phyloP scores from a whole-genome alignment of 1,284 basidiomycete species.

The Chalciporus sp. region DNA sequence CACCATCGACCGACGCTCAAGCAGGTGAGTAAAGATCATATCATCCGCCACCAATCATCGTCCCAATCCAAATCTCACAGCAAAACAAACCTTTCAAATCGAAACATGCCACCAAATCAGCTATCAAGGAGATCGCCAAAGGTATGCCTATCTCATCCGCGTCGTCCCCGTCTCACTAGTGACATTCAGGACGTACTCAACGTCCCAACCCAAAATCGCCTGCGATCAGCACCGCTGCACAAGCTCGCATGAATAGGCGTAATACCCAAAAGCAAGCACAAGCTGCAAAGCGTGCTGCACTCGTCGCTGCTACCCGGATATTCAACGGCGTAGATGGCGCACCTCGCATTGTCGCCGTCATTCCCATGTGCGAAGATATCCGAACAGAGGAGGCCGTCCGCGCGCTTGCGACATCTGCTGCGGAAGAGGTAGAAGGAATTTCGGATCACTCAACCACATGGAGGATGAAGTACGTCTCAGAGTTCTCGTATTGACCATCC shows the following conservation, averaged over 20 bases:
- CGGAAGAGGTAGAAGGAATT: slow-evolving; percentile 46
- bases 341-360: slow-evolving; percentile 78
- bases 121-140: slow-evolving; percentile 81
- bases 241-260: slow-evolving; percentile 68
- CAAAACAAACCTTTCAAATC: slow-evolving; percentile 91
- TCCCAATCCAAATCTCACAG: slow-evolving; percentile 40
- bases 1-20: slow-evolving; percentile 85
- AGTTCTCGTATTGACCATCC: background rate
- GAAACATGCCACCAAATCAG: slow-evolving; percentile 83
- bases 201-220: slow-evolving; percentile 57
- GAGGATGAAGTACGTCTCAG: slow-evolving; percentile 60
- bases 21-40: slow-evolving; percentile 53
- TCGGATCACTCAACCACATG: slow-evolving; percentile 43
- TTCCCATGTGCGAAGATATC: slow-evolving; percentile 78
- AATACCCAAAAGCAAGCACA: slow-evolving; percentile 83
- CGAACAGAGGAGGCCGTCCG: slow-evolving; percentile 51
- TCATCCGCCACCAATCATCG: background rate
- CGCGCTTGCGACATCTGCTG: slow-evolving; percentile 68
- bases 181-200: slow-evolving; percentile 52
- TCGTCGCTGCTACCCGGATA: slow-evolving; percentile 72
- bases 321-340: slow-evolving; percentile 80
- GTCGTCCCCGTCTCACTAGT: background rate
- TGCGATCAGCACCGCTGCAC: slow-evolving; percentile 43
- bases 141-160: slow-evolving; percentile 44
- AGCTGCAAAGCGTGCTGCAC: slow-evolving; percentile 66